Percentiles rank a stretch among this genome's conserved stretches.
Conservation (phyloP, 1,284 basidiomycete genomes). For the Moesziomyces antarcticus region DNA sequence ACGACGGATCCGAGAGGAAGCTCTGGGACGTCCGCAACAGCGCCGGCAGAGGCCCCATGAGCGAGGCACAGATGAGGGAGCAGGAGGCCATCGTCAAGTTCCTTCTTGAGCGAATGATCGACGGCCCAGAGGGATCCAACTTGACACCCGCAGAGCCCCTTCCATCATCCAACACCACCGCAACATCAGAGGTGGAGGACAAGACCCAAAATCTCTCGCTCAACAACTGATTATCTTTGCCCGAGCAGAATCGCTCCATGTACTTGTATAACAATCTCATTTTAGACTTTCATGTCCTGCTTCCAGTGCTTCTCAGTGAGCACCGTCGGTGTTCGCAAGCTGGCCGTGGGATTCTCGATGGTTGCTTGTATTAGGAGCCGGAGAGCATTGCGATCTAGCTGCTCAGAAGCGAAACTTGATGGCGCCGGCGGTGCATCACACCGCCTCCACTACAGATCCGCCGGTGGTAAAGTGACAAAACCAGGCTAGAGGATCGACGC, state of each 20-base stretch:
- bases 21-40: slow-evolving; percentile 65
- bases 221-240: slow-evolving; percentile 1
- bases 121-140: slow-evolving; percentile 30
- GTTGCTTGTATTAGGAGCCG: slow-evolving; percentile 22
- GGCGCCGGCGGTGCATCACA: background rate
- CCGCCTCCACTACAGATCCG: background rate
- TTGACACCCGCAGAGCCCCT: slow-evolving; percentile 27
- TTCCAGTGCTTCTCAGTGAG: too few species aligned
- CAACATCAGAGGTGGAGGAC: slow-evolving; percentile 10
- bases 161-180: slow-evolving; percentile 11
- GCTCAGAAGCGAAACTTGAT: background rate
- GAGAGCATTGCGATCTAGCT: slow-evolving; percentile 5
- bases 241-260: background rate
- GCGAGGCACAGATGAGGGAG: slow-evolving; percentile 65
- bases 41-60: slow-evolving; percentile 65
- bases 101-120: slow-evolving; percentile 56
- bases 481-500: too few species aligned
- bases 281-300: background rate
- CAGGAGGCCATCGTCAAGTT: slow-evolving; percentile 63
- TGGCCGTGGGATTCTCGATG: background rate
- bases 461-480: too few species aligned
- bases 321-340: too few species aligned
- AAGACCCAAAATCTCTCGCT: slow-evolving; percentile 28
- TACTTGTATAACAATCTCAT: slow-evolving; percentile 2
- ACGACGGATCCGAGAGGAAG: slow-evolving; percentile 53